Evolutionary conservation across 1,284 basidiomycete species (phyloP).

Genomic region (Pyrrhoderma lamaoense): DNA sequence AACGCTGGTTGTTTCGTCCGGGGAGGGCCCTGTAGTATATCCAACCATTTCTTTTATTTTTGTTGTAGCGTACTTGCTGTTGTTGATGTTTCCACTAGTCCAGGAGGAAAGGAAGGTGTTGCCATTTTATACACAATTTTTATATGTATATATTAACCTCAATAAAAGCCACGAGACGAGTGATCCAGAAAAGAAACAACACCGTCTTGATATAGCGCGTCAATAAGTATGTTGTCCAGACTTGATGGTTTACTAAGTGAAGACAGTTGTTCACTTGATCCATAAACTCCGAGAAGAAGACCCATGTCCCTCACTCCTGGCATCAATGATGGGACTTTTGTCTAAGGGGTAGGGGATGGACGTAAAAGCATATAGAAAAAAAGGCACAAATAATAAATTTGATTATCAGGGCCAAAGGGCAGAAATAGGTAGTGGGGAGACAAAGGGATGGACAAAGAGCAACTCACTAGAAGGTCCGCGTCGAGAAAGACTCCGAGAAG

Average conservation of each 20-base stretch:
- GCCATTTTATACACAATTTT: too few species aligned
- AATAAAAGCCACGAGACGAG: slow-evolving; percentile 37
- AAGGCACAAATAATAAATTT: slow-evolving; percentile 10
- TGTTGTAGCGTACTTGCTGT: too few species aligned
- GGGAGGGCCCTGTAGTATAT: too few species aligned
- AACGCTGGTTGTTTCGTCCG: too few species aligned
- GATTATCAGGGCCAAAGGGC: too few species aligned
- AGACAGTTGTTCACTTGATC: slow-evolving; percentile 41
- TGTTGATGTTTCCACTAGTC: too few species aligned
- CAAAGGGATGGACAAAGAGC: too few species aligned
- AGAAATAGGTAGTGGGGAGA: too few species aligned
- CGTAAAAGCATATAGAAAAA: neutral
- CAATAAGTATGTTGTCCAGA: slow-evolving; percentile 47
- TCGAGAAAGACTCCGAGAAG: slow-evolving; percentile 90
- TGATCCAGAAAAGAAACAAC: slow-evolving; percentile 60
- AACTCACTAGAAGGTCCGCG: slow-evolving; percentile 73
- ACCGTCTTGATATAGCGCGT: slow-evolving; percentile 58
- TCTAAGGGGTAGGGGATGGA: slow-evolving; percentile 16
- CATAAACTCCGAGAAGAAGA: slow-evolving; percentile 79
- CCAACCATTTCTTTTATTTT: too few species aligned
- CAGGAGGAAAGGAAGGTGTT: too few species aligned
- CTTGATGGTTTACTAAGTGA: slow-evolving; percentile 35
- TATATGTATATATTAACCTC: too few species aligned
- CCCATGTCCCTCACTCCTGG: slow-evolving; percentile 84
- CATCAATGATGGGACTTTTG: slow-evolving; percentile 75